Base-by-base conservation (phyloP, 1,139 yeast genomes). In the Pneumocystis canis region DNA sequence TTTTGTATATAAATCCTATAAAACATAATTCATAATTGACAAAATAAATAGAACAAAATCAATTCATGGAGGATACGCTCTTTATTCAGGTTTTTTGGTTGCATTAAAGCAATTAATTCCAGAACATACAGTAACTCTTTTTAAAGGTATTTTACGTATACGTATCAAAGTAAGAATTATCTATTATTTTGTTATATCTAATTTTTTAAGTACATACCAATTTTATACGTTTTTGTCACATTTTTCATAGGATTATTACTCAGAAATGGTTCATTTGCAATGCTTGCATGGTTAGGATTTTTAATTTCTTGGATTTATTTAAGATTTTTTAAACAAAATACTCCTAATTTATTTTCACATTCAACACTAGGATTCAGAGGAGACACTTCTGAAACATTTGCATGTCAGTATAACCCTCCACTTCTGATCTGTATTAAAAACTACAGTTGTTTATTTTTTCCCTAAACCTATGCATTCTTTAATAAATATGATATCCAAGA, bases 41-140 rank as follows among this genome's bases (percentile, higher is more conserved):
- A 61, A 59, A 47, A 11, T 14, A 1, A 59, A 60, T 5, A 32
- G 65, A 56, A 60, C 67, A 30, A 62, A 61, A 30, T 63, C 85
- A 3, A 74, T 85, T 61, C 87, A 87, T 63, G 97, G 96, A 0
- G 84, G 89, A 28, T 80, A 83, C 58, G 83, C 89, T 0, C 76
- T 88, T 65, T 78, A 86, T 66, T 77, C 87, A 70, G 92, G 89
- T 2, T 85, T 87, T 68, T 75, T 89, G 65, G 95, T 90, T 41
- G 94, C 89, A 7, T 82, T 89, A 72, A 89, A 89, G 73, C 97
- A 90, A 73, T 77, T 88, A 68, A 83, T 87, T 39, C 97, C 97
- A 5, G 97, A 90, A 71, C 95, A 89, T 71, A 84, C 88, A 63
- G 80, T 89, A 63, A 81, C 82, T 33, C 74, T 89, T 57, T 83